A percentile compares a stretch with the other conserved stretches of the same genome.
Conservation (phyloP, 2,329 filamentous ascomycete genomes). For the Fusarium sp. region DNA sequence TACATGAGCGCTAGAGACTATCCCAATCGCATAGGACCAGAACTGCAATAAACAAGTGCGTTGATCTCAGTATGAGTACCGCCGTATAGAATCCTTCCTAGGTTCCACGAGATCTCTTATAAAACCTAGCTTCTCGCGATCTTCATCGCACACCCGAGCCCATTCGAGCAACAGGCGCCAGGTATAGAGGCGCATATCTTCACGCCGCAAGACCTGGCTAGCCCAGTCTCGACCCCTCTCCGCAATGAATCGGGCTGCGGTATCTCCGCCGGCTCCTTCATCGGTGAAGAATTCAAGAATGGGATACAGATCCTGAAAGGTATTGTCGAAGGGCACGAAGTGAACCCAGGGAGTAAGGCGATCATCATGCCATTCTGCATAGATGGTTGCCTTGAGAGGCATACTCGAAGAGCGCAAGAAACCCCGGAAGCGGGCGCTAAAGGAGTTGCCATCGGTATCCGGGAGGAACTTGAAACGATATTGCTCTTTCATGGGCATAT, state of each 20-base stretch:
- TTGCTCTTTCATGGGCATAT: conserved; percentile 59
- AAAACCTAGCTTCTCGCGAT: conserved; percentile 57
- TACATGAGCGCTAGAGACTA: conserved; percentile 20
- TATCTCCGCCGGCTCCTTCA: conserved; percentile 59
- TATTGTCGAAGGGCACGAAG: conserved; percentile 77
- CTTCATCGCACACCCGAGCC: conserved; percentile 61
- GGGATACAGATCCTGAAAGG: conserved; percentile 73
- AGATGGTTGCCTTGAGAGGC: conserved; percentile 78
- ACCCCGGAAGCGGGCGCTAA: conserved; percentile 70
- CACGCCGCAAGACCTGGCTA: conserved; percentile 68
- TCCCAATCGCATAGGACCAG: conserved; percentile 1
- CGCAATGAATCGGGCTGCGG: conserved; percentile 69
- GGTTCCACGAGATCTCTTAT: conserved; percentile 55
- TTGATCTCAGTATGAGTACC: conserved; percentile 7
- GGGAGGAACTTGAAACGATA: conserved; percentile 73
- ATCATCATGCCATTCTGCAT: conserved; percentile 79
- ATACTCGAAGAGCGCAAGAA: conserved; percentile 73
- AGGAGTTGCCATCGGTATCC: conserved; percentile 77
- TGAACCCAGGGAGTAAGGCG: conserved; percentile 77
- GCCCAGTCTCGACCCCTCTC: conserved; percentile 70
- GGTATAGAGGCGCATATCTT: conserved; percentile 75
- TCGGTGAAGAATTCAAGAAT: conserved; percentile 74
- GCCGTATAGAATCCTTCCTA: conserved; percentile 30
- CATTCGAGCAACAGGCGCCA: conserved; percentile 70
- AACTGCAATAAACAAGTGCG: conserved; percentile 18